Evolutionary conservation across 2,329 filamentous ascomycete species (phyloP).

Genomic region (Hymenoscyphus albidus): DNA sequence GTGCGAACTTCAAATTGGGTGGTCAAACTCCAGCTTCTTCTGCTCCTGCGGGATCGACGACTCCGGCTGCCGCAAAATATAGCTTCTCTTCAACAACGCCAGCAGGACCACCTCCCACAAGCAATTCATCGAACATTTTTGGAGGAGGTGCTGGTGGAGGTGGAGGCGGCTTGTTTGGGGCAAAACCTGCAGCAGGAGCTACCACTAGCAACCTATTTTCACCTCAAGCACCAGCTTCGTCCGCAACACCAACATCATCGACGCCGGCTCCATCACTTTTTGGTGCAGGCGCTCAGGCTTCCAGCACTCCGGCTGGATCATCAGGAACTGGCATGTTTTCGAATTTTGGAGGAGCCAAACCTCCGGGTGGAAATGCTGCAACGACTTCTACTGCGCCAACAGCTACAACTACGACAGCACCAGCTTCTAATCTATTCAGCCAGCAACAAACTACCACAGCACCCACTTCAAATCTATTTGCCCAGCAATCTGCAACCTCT

Average conservation of each 20-base stretch:
- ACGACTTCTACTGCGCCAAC: slow-evolving; percentile 8
- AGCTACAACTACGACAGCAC: not conserved
- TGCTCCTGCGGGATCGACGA: slow-evolving; percentile 28
- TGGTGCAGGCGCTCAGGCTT: slow-evolving; percentile 5
- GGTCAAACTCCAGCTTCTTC: slow-evolving; percentile 7
- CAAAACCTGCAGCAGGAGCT: slow-evolving; percentile 9
- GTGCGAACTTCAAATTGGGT: slow-evolving; percentile 5
- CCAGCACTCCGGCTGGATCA: slow-evolving; percentile 3
- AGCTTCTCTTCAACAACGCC: slow-evolving; percentile 33
- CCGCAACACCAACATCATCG: slow-evolving; percentile 11
- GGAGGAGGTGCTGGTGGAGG: slow-evolving; percentile 6
- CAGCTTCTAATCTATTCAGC: not conserved
- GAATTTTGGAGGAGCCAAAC: slow-evolving; percentile 4
- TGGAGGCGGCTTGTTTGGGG: slow-evolving; percentile 19
- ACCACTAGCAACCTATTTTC: slow-evolving; percentile 9
- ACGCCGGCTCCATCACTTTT: slow-evolving; percentile 9
- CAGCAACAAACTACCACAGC: not conserved
- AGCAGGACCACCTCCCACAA: slow-evolving; percentile 33
- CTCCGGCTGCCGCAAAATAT: slow-evolving; percentile 27
- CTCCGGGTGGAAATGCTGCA: not conserved
- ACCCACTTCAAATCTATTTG: slow-evolving; percentile 30
- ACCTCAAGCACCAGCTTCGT: slow-evolving; percentile 8
- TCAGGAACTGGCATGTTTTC: not conserved
- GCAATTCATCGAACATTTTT: slow-evolving; percentile 18
- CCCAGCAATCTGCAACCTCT: slow-evolving; percentile 8